Base-by-base conservation (phyloP, 176 grass and related monocot species). In the Oryza rufipogon region DNA sequence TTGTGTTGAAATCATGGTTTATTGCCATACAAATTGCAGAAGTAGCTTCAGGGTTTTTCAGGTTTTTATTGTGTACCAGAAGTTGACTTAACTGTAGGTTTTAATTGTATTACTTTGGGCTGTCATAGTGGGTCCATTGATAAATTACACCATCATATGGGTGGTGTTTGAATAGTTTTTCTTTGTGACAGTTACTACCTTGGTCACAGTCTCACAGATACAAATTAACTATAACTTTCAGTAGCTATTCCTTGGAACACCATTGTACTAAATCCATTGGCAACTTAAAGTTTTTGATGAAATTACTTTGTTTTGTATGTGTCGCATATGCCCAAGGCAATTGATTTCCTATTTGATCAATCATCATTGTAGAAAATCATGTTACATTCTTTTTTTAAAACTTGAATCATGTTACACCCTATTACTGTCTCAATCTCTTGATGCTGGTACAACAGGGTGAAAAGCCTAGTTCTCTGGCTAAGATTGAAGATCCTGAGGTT, bases 401-500 rank as follows among this genome's bases (percentile, higher is more conserved):
- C 39, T 39, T 41, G 39, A 41, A 41, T 41, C 39, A 41, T 52
- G 14, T 1, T 71, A 2, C 7, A 9, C 5, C 4, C 14, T 80
- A 61, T 51, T 0, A 71, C 14, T 76, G 58, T 22, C 11, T 70
- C 76, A 80, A 42, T 72, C 2, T 76, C 19, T 76, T 66, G 26
- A 54, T 80, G 69, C 26, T 86, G 8, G 42, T 25, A 22, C 67
- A 38, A 42, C 81, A 95, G 93, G 93, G 93, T 85, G 73, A 86
- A 73, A 95, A 79, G 49, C 93, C 93, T 71, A 60, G 70, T 72
- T 92, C 93, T 17, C 58, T 95, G 34, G 75, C 90, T 80, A 95
- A 95, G 82, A 86, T 95, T 60, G 83, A 81, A 45, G 90, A 92
- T 81, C 87, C 82, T 58, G 79, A 83, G 83, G 87, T 95, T 6